phyloP scores from a whole-genome alignment of 2,329 filamentous ascomycete species.

The Nectriaceae sp. region DNA sequence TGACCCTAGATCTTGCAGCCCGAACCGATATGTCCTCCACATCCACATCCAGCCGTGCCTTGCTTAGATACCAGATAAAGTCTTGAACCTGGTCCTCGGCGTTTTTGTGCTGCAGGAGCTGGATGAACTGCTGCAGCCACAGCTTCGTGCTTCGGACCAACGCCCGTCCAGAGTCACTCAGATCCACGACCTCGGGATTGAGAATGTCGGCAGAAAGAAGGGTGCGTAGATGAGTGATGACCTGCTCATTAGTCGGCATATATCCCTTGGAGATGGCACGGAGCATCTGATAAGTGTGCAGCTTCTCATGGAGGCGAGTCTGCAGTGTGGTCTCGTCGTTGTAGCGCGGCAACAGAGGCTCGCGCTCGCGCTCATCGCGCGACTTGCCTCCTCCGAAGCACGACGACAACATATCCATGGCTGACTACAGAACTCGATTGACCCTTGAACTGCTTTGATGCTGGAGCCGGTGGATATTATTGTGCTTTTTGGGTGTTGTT shows the following conservation, averaged over 20 bases:
- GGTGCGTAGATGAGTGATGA: constrained; percentile 76
- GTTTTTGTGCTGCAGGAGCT: constrained; percentile 84
- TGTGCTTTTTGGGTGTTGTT: too few species aligned
- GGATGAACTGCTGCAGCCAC: constrained; percentile 78
- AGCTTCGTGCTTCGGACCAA: constrained; percentile 72
- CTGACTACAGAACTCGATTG: too few species aligned
- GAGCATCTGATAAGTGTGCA: constrained; percentile 91
- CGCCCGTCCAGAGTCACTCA: constrained; percentile 76
- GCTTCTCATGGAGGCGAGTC: constrained; percentile 78
- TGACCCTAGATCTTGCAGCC: constrained; percentile 32
- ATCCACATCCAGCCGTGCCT: constrained; percentile 60
- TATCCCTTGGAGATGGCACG: constrained; percentile 80
- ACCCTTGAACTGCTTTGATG: too few species aligned
- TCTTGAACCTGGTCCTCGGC: constrained; percentile 84
- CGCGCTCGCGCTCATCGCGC: constrained; percentile 60
- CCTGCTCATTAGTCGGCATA: constrained; percentile 89
- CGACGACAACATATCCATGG: too few species aligned
- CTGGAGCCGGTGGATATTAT: too few species aligned
- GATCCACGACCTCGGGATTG: constrained; percentile 66
- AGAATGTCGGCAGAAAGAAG: constrained; percentile 77
- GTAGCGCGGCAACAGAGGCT: constrained; percentile 82
- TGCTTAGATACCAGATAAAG: constrained; percentile 81
- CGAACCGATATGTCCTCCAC: constrained; percentile 30
- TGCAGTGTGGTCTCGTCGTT: constrained; percentile 79
- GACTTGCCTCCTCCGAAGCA: constrained; percentile 63